Conservation (phyloP, 148 eudicot species). For the Drosera capensis region DNA sequence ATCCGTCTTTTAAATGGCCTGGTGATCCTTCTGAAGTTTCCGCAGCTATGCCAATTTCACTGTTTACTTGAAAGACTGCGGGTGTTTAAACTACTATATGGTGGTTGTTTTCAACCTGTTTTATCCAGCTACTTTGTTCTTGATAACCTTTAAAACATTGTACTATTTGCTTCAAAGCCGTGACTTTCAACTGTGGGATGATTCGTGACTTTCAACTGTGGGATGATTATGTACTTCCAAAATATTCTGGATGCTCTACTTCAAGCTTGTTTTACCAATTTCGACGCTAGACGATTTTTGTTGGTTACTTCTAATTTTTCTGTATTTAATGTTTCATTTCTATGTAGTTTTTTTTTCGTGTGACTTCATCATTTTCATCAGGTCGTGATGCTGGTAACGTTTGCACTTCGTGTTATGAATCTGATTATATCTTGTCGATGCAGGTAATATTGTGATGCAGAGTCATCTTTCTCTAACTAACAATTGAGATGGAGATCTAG, state of each 20-base stretch:
- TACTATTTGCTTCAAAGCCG: conserved; percentile 18
- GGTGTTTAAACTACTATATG: conserved; percentile 22
- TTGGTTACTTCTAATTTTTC: too few species aligned
- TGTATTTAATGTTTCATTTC: too few species aligned
- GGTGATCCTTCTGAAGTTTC: conserved; percentile 87
- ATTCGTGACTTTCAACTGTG: not conserved
- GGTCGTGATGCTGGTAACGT: too few species aligned
- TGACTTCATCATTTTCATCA: too few species aligned
- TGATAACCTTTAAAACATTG: conserved; percentile 14
- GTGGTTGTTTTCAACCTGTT: conserved; percentile 11
- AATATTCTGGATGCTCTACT: conserved; percentile 18
- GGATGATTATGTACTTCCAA: conserved; percentile 17
- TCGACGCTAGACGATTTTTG: too few species aligned
- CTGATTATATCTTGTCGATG: too few species aligned
- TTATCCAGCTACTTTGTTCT: conserved; percentile 2
- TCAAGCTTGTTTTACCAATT: conserved; percentile 8
- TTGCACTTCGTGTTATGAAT: too few species aligned
- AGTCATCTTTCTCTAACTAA: too few species aligned
- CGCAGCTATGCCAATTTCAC: conserved; percentile 50
- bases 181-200: not conserved
- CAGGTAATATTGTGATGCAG: too few species aligned
- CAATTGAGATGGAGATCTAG: too few species aligned
- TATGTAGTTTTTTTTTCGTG: too few species aligned
- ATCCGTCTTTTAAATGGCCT: conserved; percentile 60
- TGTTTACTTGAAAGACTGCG: conserved; percentile 26